Percentiles rank a stretch among this genome's conserved stretches.
These are phyloP conservation scores for Phaeomoniella chlamydospora DNA, from an alignment of 2,329 filamentous ascomycete species.

Conservation along the genomic window DNA sequence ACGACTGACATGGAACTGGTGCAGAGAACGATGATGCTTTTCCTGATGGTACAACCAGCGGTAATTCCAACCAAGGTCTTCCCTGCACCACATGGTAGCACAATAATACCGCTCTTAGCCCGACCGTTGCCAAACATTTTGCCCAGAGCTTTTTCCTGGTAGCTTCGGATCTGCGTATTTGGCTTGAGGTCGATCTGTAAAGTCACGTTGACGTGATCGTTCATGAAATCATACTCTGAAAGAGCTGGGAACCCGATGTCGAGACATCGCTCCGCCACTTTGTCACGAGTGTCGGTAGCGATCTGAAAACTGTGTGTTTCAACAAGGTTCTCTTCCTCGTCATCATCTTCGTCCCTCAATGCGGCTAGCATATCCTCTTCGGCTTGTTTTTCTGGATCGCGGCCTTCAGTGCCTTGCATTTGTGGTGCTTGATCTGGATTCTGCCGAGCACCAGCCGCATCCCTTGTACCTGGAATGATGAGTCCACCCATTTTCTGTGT, in stretches of 20 bases:
- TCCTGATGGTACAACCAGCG: slow-evolving; percentile 93
- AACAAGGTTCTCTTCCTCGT: slow-evolving; percentile 68
- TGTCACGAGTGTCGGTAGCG: slow-evolving; percentile 64
- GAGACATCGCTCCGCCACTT: slow-evolving; percentile 78
- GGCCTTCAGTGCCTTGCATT: slow-evolving; percentile 7
- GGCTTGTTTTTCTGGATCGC: slow-evolving; percentile 19
- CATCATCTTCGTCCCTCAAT: slow-evolving; percentile 62
- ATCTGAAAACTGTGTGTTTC: slow-evolving; percentile 93
- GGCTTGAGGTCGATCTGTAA: slow-evolving; percentile 88
- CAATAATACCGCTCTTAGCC: slow-evolving; percentile 94
- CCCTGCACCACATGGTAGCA: slow-evolving; percentile 87
- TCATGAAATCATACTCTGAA: slow-evolving; percentile 94
- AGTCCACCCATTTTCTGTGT: slow-evolving; percentile 77
- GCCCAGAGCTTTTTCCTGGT: slow-evolving; percentile 92
- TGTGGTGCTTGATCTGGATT: slow-evolving; percentile 25
- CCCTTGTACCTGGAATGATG: slow-evolving; percentile 87
- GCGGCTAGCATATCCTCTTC: slow-evolving; percentile 51
- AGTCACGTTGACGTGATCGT: slow-evolving; percentile 77
- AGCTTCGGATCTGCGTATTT: slow-evolving; percentile 77
- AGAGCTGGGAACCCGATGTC: slow-evolving; percentile 76
- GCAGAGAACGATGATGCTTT: slow-evolving; percentile 86
- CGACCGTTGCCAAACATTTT: slow-evolving; percentile 99
- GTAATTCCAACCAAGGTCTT: slow-evolving; percentile 98
- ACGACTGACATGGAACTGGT: slow-evolving; percentile 97
- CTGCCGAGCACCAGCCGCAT: slow-evolving; percentile 77